Evolutionary conservation across 2,329 filamentous ascomycete species (phyloP), one percentile per base, ranked within the genome.

Genomic region (Xylogone sp.): DNA sequence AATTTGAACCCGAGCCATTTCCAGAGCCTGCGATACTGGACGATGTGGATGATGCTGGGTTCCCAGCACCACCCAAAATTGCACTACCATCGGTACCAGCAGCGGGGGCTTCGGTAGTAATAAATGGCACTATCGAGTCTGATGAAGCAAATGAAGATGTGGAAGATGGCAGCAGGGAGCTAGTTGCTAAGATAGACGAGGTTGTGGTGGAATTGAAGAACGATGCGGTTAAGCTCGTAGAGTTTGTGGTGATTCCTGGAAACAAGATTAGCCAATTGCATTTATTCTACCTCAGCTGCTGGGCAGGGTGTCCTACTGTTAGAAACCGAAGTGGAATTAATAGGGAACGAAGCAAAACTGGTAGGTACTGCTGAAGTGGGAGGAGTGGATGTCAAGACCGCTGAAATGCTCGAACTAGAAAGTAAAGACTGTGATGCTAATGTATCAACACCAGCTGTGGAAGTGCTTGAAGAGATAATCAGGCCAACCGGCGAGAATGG

Each of bases 271-370:
- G 56, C 24, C 29, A 6, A 10, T 31, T 22, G 9, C 10, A 43
- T 52, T 42, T 29, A 13, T 62, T n/a, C 2, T 10, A 8, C 20
- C 8, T 44, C 22, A 6, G 49, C 21, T 13, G 22, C 12, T 29
- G n/a, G 5, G 34, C 12, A 39, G n/a, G 29, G 54, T 31, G 19
- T 20, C 64, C 57, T 54, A 65, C 64, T 55, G 10, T 27, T 27
- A 39, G 58, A 58, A 39, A 60, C 63, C 45, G 62, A 62, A 65
- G 65, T 66, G 62, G 59, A 56, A 51, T 49, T 58, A 50, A 53
- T 56, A 54, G 49, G 50, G 51, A 60, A 50, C 10, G 62, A 63
- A 50, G 62, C 49, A 56, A 64, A 64, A 49, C 46, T 59, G 21
- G 57, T 52, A 21, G 9, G 20, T 49, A 58, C 46, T 55, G 53